Percentiles rank a stretch among this genome's conserved stretches.
Evolutionary conservation across 1,139 yeast genomes (phyloP).

Genomic region (Suhomyces taliae): DNA sequence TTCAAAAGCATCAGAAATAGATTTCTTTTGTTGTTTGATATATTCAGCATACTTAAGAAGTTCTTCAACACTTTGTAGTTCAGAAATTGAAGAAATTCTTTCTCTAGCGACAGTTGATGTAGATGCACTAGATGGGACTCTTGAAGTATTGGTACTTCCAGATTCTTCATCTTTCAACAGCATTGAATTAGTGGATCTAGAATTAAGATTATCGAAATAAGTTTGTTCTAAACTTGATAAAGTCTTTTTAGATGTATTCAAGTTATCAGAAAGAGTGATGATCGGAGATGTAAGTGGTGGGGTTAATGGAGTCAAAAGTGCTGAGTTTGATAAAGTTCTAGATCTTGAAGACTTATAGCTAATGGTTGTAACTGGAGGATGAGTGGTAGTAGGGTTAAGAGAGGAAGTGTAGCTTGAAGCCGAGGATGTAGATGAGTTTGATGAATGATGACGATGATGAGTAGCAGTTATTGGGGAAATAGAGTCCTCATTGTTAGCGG

Average conservation of each 20-base stretch:
- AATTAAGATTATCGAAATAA: conserved; percentile 31
- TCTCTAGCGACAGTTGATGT: conserved; percentile 4
- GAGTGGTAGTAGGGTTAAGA: conserved; percentile 4
- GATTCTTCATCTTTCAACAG: conserved; percentile 1
- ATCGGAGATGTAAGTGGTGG: conserved; percentile 42
- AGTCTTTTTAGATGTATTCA: conserved; percentile 28
- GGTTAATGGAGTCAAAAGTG: conserved; percentile 27
- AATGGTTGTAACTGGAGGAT: conserved; percentile 2
- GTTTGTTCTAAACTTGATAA: conserved; percentile 37
- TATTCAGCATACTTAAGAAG: conserved; percentile 34
- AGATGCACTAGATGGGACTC: conserved; percentile 1
- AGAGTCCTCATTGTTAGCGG: conserved; percentile 15
- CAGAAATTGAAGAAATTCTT: conserved; percentile 23
- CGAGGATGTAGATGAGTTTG: conserved; percentile 14
- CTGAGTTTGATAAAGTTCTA: conserved; percentile 14
- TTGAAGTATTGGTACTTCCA: background rate
- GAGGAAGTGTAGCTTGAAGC: conserved; percentile 12
- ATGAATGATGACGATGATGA: conserved; percentile 14
- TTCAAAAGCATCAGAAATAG: conserved; percentile 37
- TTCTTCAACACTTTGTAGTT: conserved; percentile 29
- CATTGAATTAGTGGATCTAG: conserved; percentile 9
- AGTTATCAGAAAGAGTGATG: conserved; percentile 42
- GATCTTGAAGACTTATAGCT: conserved; percentile 11
- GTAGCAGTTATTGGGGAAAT: background rate
- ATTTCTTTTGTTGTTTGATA: conserved; percentile 31